Evolutionary conservation across 2,329 filamentous ascomycete species (phyloP), one percentile per base, ranked within the genome.

Genomic region (Fusarium sp.): DNA sequence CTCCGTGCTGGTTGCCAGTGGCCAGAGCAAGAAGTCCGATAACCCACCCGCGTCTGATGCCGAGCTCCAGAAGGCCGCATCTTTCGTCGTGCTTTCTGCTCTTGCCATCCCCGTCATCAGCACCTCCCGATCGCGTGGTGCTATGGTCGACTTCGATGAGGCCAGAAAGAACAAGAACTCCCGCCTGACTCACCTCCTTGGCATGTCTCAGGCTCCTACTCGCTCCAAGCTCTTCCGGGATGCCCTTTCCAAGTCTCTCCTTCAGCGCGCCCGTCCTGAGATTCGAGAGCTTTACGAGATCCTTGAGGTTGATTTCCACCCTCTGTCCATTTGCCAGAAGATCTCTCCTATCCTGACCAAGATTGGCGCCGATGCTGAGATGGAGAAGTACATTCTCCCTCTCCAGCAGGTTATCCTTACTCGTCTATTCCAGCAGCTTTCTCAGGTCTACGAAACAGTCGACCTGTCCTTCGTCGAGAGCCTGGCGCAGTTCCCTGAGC

Each of bases 91-190:
- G 47, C 85, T 99, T 53, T 97, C 96, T 20, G 95, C 96, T 50
- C 89, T 99, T 54, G 92, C 96, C n/a, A 99, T 99, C 68, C 96
- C 96, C 14, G 96, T 99, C 82, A 99, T 99, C 82, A 99, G 96
- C 89, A 98, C 96, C 45, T 94, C 94, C 28, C 90, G 96, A 76
- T 99, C 96, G 55, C 93, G 96, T 46, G 96, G 96, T 77, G 96
- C 95, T 64, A 90, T 99, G 80, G 92, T 98, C 50, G 96, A 99
- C 80, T 94, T 97, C 60, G 96, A 99, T 73, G 94, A 98, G 83
- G 94, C 93, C 46, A 92, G 92, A 81, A 98, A 97, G 87, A 98
- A 96, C 87, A 98, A 98, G 89, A 99, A 98, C 84, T 94, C 93
- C 26, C 93, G 96, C 63, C 89, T 99, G 41, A 98, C 96, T 55